A percentile compares a stretch with the other conserved stretches of the same genome.
phyloP scores from a whole-genome alignment of 768 basidiomycete genomes.

The Amanita exitialis region DNA sequence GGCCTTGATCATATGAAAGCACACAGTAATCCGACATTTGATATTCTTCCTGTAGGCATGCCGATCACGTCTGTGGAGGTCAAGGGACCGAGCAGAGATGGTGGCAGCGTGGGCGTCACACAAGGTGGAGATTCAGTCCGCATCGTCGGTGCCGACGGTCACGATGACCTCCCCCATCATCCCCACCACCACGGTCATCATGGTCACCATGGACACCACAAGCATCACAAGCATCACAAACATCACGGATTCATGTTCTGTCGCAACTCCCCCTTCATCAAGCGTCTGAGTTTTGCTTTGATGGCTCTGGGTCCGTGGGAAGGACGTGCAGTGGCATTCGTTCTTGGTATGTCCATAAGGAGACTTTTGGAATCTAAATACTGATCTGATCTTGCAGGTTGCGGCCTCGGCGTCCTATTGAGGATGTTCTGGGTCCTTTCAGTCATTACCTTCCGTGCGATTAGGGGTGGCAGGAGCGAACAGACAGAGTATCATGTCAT shows the following conservation, averaged over 20 bases:
- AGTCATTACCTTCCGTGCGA: conserved; percentile 48
- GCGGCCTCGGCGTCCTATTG: conserved; percentile 73
- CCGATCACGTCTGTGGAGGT: not conserved
- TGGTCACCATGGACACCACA: conserved; percentile 17
- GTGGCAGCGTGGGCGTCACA: not conserved
- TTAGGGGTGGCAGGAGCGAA: conserved; percentile 31
- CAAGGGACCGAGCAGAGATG: not conserved
- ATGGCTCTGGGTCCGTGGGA: conserved; percentile 75
- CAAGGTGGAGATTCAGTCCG: not conserved
- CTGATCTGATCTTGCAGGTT: conserved; percentile 35
- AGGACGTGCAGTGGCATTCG: conserved; percentile 73
- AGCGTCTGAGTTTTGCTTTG: conserved; percentile 54
- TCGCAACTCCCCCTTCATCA: conserved; percentile 33
- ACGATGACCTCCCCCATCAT: not conserved
- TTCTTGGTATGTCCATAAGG: conserved; percentile 40
- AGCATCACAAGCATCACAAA: conserved; percentile 10
- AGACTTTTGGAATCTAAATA: not conserved
- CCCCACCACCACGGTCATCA: conserved; percentile 2
- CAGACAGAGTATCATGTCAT: conserved; percentile 27
- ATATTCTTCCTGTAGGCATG: conserved; percentile 6
- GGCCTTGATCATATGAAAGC: conserved; percentile 6
- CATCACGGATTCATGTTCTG: conserved; percentile 3
- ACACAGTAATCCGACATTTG: not conserved
- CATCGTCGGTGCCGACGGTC: not conserved
- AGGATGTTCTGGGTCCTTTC: conserved; percentile 73